Conservation (phyloP, 371 early-diverging fungal genomes). For the Mortierella sp. region DNA sequence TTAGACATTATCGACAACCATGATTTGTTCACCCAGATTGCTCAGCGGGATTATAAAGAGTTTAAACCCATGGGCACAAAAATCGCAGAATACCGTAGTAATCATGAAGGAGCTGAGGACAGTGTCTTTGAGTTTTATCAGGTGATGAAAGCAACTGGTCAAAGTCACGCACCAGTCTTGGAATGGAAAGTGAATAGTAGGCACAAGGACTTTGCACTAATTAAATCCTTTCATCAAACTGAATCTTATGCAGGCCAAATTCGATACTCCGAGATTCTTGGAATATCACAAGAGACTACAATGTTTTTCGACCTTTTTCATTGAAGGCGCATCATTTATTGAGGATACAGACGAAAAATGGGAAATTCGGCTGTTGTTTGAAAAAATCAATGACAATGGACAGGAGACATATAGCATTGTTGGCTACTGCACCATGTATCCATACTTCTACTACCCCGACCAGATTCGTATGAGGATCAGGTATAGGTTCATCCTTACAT, state of each 20-base stretch:
- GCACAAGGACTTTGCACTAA: conserved; percentile 2
- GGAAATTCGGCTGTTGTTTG: conserved; percentile 78
- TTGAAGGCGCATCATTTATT: conserved; percentile 92
- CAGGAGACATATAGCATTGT: conserved; percentile 75
- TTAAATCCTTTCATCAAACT: neutral
- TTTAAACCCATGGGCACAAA: conserved; percentile 83
- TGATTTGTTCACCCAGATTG: conserved; percentile 71
- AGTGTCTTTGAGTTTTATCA: conserved; percentile 82
- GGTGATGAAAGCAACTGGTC: conserved; percentile 56
- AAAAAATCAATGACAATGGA: conserved; percentile 43
- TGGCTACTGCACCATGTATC: conserved; percentile 86
- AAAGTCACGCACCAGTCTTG: neutral
- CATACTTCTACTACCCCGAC: conserved; percentile 87
- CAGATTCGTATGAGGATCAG: conserved; percentile 84
- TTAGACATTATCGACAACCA: conserved; percentile 66
- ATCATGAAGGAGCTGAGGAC: conserved; percentile 58
- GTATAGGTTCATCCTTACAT: conserved; percentile 38
- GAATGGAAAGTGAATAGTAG: neutral
- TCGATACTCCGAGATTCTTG: conserved; percentile 72
- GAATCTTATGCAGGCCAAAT: conserved; percentile 59
- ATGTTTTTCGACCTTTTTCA: conserved; percentile 82
- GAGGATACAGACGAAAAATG: conserved; percentile 89
- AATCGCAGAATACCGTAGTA: conserved; percentile 70
- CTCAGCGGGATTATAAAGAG: conserved; percentile 66
- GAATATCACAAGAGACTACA: conserved; percentile 86